Base-by-base conservation (phyloP, 1,284 basidiomycete genomes). In the Laetiporus sulphureus region DNA sequence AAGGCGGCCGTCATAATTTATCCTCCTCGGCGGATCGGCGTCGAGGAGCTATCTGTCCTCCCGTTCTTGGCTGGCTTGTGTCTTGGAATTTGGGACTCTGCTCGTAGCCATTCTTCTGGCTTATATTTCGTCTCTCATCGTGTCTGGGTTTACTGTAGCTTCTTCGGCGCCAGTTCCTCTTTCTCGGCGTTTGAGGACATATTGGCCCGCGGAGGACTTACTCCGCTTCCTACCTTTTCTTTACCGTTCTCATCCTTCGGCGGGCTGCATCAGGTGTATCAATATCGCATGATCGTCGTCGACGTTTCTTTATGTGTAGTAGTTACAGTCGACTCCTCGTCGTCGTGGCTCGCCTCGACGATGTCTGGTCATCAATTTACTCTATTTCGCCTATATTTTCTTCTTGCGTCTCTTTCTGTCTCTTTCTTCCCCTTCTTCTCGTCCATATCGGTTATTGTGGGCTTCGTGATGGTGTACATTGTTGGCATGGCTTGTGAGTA, bases 41-140 rank as follows among this genome's bases (percentile, higher is more conserved):
- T 35, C 52, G 55, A 58, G 60, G 59, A 51, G 58, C 50, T 59
- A 65, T 65, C 56, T 59, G 46, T 53, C 36, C 47, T 42, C 49
- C 51, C 48, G 48, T 38, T 48, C 42, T 55, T 56, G 55, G 48
- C 56, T 57, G 55, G 56, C 49, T 47, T 40, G 50, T 50, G 34
- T 70, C 59, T 69, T 69, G 68, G 64, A 63, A 69, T 61, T 60
- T 68, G 60, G 67, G 63, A 65, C 62, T 51, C 40, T 54, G 55
- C 60, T 55, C 53, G 46, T 57, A 53, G 58, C 53, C 52, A 56
- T 41, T 34, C 40, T 37, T 37, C 40, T n/a, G n/a, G n/a, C n/a
- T n/a, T n/a, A n/a, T n/a, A n/a, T n/a, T 46, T 36, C 38, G 32
- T 32, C 35, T 52, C 48, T 47, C 46, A 50, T 46, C 41, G 46